Base-by-base conservation (phyloP, 352 stramenopile species). In the Globisporangium takayamanum region DNA sequence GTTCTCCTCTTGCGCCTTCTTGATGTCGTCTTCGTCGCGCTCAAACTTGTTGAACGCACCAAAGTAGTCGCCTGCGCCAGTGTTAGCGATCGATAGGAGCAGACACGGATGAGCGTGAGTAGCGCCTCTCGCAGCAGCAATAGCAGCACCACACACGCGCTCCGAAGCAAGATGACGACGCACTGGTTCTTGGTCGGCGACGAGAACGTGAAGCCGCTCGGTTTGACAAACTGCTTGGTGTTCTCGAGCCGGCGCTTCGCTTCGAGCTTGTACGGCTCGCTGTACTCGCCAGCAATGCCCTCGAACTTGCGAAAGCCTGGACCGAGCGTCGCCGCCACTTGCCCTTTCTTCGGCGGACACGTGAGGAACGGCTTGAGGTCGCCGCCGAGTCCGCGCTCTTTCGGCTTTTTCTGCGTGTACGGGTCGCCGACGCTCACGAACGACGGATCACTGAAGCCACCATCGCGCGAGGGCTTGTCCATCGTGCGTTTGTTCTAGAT, bases 301-400 rank as follows among this genome's bases (percentile, higher is more conserved):
- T 89, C 79, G 61, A 79, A 82, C 55, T 92, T 92, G 30, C 76
- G 67, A 37, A 76, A 78, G 0, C 77, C 78, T 0, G 79, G 77
- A 33, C 78, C 80, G 66, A 89, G 84, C 12, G 81, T 89, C 25
- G 78, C 76, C 8, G 68, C 76, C 1, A 75, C 63, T 48, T 82
- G 69, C 8, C 80, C 80, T 46, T 76, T 79, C 60, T 92, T 92
- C 26, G 77, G 65, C 10, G 78, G 77, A 65, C 74, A 86, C 11
- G 82, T 92, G 12, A 88, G 68, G 66, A 92, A 92, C 4, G 79
- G 79, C 65, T 89, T 92, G 22, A 73, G 69, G 33, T 80, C 71
- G 14, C 72, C 78, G 10, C 74, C 73, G 20, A 87, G 60, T 37
- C 76, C 77, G 54, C 80, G 76, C 44, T 79, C 69, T 50, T 77